A percentile compares a stretch with the other conserved stretches of the same genome.
These are phyloP conservation scores for Jaenimonas drosophilae DNA, from an alignment of 208 protist genomes.

Conservation along the genomic window DNA sequence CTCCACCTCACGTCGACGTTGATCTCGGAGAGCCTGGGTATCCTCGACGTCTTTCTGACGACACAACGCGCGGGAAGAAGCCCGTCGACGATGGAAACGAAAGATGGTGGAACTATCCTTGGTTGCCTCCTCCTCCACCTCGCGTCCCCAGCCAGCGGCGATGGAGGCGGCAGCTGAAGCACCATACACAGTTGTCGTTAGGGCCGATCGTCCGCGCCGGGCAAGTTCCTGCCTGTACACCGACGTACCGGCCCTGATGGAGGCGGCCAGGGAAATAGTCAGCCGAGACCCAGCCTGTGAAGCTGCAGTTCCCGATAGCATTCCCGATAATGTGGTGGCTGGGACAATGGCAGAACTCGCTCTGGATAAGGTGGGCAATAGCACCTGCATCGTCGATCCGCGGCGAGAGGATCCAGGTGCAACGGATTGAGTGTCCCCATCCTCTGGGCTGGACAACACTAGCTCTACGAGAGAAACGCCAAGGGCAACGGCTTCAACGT, in stretches of 20 bases:
- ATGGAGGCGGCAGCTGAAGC: constrained; percentile 72
- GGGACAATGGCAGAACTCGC: constrained; percentile 84
- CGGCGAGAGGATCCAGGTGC: constrained; percentile 28
- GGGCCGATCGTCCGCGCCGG: constrained; percentile 42
- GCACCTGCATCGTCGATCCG: constrained; percentile 28
- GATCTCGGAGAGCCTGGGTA: too few species aligned
- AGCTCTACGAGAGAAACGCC: constrained; percentile 80
- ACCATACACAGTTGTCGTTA: constrained; percentile 76
- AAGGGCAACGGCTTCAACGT: constrained; percentile 69
- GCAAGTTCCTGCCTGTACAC: constrained; percentile 53
- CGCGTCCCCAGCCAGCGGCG: constrained; percentile 40
- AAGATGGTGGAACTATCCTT: constrained; percentile 79
- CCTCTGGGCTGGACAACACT: constrained; percentile 65
- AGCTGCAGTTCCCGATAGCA: constrained; percentile 20
- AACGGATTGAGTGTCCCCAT: constrained; percentile 75
- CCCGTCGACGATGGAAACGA: constrained; percentile 36
- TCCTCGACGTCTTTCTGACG: too few species aligned
- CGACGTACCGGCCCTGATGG: constrained; percentile 56
- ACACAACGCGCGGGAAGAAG: background rate
- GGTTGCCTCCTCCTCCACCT: constrained; percentile 30
- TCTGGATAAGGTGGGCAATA: constrained; percentile 62
- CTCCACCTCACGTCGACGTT: too few species aligned
- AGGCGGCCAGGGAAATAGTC: constrained; percentile 59
- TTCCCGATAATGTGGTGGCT: constrained; percentile 35
- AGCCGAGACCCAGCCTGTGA: constrained; percentile 13